These are phyloP conservation scores for Melaleuca alternifolia DNA, from an alignment of 345 rosid species.

Conservation along the genomic window DNA sequence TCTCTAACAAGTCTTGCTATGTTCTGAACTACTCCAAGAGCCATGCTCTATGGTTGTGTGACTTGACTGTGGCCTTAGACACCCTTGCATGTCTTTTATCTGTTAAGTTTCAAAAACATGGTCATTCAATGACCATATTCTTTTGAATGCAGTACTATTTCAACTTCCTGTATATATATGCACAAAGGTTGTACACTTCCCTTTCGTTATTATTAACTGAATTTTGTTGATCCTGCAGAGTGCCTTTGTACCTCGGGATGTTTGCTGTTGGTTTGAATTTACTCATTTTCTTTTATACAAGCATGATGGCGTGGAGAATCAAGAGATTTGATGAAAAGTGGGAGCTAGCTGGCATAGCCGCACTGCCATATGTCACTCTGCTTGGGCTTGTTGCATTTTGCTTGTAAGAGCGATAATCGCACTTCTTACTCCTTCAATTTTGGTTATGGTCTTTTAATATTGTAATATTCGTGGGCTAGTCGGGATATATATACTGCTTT, in stretches of 20 bases:
- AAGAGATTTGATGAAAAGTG: conserved; percentile 89
- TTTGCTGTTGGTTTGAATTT: conserved; percentile 52
- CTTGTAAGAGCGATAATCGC: conserved; percentile 43
- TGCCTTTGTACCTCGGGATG: conserved; percentile 78
- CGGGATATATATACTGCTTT: not conserved
- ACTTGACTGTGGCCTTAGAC: not conserved
- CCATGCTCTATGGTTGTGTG: not conserved
- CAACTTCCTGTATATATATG: not conserved
- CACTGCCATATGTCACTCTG: conserved; percentile 80
- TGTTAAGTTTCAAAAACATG: not conserved
- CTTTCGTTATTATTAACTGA: not conserved
- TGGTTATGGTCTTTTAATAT: not conserved
- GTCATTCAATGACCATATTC: not conserved
- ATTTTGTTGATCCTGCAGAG: conserved; percentile 36
- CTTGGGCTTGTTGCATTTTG: conserved; percentile 73
- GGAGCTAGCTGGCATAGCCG: conserved; percentile 63
- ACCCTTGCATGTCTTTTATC: not conserved
- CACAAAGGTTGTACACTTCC: not conserved
- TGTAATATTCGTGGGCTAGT: not conserved
- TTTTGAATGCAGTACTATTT: not conserved
- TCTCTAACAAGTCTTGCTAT: not conserved
- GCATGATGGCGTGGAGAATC: conserved; percentile 65
- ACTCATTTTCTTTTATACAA: conserved; percentile 64
- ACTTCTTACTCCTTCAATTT: not conserved
- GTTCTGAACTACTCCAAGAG: not conserved